Evolutionary conservation across 331 rosid genomes (phyloP), one percentile per base, ranked within the genome.

Genomic region (Malus hybrid): DNA sequence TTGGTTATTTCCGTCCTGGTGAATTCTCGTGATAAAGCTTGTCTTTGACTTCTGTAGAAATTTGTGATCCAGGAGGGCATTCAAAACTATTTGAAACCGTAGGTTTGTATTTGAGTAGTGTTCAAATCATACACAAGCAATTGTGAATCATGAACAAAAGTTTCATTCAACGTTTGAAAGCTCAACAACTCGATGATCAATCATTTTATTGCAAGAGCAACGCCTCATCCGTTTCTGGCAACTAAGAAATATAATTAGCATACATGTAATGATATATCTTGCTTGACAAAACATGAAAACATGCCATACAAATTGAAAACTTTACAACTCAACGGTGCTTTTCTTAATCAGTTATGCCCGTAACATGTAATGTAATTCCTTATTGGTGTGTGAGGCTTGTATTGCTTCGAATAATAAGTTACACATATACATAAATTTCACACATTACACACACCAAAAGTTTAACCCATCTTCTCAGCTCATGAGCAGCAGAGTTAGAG

Each of bases 1-100:
- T 24, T 93, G 93, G 89, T 77, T 93, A 74, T 84, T 93, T 79
- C 88, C 93, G 69, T 87, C 95, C 48, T 75, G 89, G 80, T 85
- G 80, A 86, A 79, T 81, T 32, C 62, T 54, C 56, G 15, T 44
- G 42, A 39, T 52, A 50, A 10, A 44, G 50, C 31, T 29, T 24
- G n/a, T 42, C 34, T 57, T 18, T 10, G 11, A 64, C 10, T 32
- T 73, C 24, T 8, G 24, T 6, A 16, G 59, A 73, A 73, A 39
- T 11, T 71, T 71, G 68, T 54, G 73, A 76, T 80, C 65, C 48
- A 65, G 18, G 70, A 67, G 64, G 54, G 29, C 56, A 4, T 19
- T 63, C 44, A 68, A 50, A 75, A 61, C 59, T 76, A 66, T 11
- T 11, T 11, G 34, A 22, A 20, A 31, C 10, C 56, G n/a, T 65